These are phyloP conservation scores for Globisporangium lucens DNA, from an alignment of 352 stramenopile genomes.

Conservation along the genomic window DNA sequence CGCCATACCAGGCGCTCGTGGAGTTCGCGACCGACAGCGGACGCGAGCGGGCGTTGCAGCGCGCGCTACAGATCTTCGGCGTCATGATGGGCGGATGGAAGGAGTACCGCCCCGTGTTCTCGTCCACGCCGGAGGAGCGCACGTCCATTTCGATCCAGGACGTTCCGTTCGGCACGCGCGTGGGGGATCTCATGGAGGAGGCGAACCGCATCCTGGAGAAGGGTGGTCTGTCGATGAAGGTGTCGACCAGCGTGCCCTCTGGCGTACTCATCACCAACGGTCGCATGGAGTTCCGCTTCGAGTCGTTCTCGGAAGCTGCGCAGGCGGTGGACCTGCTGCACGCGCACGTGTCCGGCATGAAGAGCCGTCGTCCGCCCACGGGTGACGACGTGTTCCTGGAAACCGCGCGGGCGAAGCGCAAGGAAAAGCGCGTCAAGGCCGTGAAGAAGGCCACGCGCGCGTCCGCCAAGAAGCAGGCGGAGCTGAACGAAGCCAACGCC, in stretches of 20 bases:
- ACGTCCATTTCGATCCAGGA: slow-evolving; percentile 67
- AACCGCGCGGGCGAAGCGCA: slow-evolving; percentile 35
- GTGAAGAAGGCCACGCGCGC: slow-evolving; percentile 20
- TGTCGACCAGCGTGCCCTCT: slow-evolving; percentile 49
- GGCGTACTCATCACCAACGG: slow-evolving; percentile 56
- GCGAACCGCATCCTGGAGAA: slow-evolving; percentile 47
- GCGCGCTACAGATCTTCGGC: slow-evolving; percentile 82
- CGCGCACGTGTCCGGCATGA: slow-evolving; percentile 48
- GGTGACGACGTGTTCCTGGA: slow-evolving; percentile 44
- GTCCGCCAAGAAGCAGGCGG: slow-evolving; percentile 21
- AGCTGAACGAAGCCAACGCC: slow-evolving; percentile 4
- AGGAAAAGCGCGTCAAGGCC: slow-evolving; percentile 32
- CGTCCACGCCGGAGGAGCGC: slow-evolving; percentile 43
- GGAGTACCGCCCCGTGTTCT: slow-evolving; percentile 82
- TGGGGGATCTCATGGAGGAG: slow-evolving; percentile 55
- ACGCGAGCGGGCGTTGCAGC: slow-evolving; percentile 61
- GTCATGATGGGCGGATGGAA: slow-evolving; percentile 85
- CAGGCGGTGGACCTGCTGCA: slow-evolving; percentile 70
- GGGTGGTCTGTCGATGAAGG: slow-evolving; percentile 49
- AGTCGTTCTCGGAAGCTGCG: slow-evolving; percentile 66
- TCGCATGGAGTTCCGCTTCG: slow-evolving; percentile 69
- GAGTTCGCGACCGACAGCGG: slow-evolving; percentile 57
- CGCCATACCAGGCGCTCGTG: slow-evolving; percentile 63
- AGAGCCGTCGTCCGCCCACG: slow-evolving; percentile 40
- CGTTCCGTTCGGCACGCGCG: slow-evolving; percentile 69